Evolutionary conservation across 345 rosid species (phyloP), one percentile per base, ranked within the genome.

Genomic region (Eucalyptus cloeziana): DNA sequence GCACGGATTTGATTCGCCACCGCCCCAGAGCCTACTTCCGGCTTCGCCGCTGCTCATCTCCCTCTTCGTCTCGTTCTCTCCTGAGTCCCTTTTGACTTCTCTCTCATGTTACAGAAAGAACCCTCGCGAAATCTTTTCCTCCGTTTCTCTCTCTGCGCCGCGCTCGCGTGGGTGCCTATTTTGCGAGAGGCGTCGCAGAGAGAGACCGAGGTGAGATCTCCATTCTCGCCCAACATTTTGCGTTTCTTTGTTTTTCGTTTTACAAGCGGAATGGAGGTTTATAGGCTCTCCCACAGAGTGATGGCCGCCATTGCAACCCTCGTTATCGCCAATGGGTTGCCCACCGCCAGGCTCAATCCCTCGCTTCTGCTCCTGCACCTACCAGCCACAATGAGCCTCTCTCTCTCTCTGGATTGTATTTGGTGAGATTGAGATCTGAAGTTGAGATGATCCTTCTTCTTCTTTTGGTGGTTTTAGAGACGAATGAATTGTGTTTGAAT

Each of bases 321-420:
- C 85, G 80, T 94, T 43, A 90, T 94, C 64, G 90, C 92, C 90
- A 87, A 93, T 89, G 91, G 90, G 30, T 92, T 93, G 88, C 98
- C 97, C n/a, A 89, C 94, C 43, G 90, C 86, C 94, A 88, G 44
- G 98, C 96, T 54, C 97, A 96, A 90, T 88, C 94, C 88, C 5
- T 86, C 22, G 94, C 96, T 88, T 96, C 99, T 27, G 95, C 98
- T 40, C 95, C 97, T 49, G 94, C 97, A 88, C 98, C 98, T 15
- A 91, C 95, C 91, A 94, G 97, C 90, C 98, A 97, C 71, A 99
- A 98, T 95, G 47, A 87, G 89, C 3, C 21, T 15, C n/a, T 33
- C 86, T 56, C 87, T 13, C 21, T 21, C 31, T 33, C 83, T 64
- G 44, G 81, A 71, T 71, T 71, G 1, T 17, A 33, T 19, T 17